Conservation (phyloP, 495 filamentous ascomycete genomes). For the Baudoinia panamericana region DNA sequence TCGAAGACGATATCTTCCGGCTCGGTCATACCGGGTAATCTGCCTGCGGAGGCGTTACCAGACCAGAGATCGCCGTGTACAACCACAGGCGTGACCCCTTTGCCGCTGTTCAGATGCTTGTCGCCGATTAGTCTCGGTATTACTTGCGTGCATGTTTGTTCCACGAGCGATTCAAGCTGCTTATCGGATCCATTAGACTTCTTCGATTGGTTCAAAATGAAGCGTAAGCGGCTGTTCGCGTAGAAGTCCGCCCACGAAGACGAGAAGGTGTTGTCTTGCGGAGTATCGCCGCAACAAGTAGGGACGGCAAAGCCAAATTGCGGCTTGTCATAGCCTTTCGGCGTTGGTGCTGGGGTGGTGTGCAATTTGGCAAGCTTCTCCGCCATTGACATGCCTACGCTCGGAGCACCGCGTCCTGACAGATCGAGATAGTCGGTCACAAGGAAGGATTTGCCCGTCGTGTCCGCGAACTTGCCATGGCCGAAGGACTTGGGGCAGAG, state of each 20-base stretch:
- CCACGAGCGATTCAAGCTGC: slow-evolving; percentile 47
- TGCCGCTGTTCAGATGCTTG: slow-evolving; percentile 46
- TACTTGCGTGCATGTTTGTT: slow-evolving; percentile 45
- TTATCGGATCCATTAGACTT: slow-evolving; percentile 49
- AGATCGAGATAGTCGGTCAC: slow-evolving; percentile 73
- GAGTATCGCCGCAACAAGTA: slow-evolving; percentile 75
- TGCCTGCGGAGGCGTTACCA: slow-evolving; percentile 63
- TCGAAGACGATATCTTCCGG: slow-evolving; percentile 76
- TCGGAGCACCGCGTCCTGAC: slow-evolving; percentile 21
- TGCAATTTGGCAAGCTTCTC: slow-evolving; percentile 68
- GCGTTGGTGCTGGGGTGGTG: slow-evolving; percentile 55
- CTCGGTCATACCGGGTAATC: slow-evolving; percentile 42
- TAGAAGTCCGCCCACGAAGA: slow-evolving; percentile 74
- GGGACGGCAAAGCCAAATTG: slow-evolving; percentile 71
- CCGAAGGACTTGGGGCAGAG: slow-evolving; percentile 63
- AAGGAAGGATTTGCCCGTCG: slow-evolving; percentile 49
- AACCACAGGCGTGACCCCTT: slow-evolving; percentile 54
- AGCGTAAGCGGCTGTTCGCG: slow-evolving; percentile 54
- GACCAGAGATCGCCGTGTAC: slow-evolving; percentile 88
- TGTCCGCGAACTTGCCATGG: slow-evolving; percentile 46
- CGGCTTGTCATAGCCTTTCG: slow-evolving; percentile 42
- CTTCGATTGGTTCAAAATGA: slow-evolving; percentile 46
- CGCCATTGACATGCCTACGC: slow-evolving; percentile 42
- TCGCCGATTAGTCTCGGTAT: slow-evolving; percentile 63
- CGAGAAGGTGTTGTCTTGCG: slow-evolving; percentile 59